Percentiles rank a stretch among this genome's conserved stretches.
Evolutionary conservation across 140 eudicot species (phyloP).

Genomic region (Stevia rebaudiana): DNA sequence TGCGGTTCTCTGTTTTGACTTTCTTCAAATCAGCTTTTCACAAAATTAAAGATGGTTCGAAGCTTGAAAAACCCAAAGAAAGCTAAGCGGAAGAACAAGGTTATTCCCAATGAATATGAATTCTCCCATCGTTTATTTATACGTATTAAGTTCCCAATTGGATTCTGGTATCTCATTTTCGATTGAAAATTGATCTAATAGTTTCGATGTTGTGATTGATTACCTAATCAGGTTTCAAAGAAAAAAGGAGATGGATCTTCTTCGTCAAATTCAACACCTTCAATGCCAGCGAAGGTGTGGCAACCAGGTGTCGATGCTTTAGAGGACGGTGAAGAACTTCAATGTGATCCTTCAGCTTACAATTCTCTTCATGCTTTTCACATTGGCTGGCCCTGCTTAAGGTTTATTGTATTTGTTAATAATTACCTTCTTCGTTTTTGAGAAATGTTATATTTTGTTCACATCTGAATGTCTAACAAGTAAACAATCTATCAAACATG

Average conservation of each 20-base stretch:
- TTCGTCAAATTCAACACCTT: constrained; percentile 32
- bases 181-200: neutral
- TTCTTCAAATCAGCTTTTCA: neutral
- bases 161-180: neutral
- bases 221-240: constrained; percentile 37
- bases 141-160: neutral
- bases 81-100: constrained; percentile 38
- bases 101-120: neutral
- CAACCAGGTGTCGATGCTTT: constrained; percentile 86
- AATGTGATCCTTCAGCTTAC: constrained; percentile 51
- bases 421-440: neutral
- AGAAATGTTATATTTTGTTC: neutral
- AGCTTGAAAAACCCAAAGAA: constrained; percentile 34
- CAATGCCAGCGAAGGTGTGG: constrained; percentile 81
- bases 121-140: neutral
- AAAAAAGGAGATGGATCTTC: constrained; percentile 58
- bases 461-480: neutral
- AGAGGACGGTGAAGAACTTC: constrained; percentile 94
- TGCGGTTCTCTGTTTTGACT: constrained; percentile 3
- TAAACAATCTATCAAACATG: neutral
- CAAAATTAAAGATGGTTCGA: constrained; percentile 28
- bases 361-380: constrained; percentile 79
- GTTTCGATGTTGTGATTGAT: neutral
- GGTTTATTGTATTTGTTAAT: constrained; percentile 29
- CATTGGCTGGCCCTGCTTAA: constrained; percentile 97